Base-by-base conservation (phyloP, 768 basidiomycete genomes). In the Naganishia randhawae region DNA sequence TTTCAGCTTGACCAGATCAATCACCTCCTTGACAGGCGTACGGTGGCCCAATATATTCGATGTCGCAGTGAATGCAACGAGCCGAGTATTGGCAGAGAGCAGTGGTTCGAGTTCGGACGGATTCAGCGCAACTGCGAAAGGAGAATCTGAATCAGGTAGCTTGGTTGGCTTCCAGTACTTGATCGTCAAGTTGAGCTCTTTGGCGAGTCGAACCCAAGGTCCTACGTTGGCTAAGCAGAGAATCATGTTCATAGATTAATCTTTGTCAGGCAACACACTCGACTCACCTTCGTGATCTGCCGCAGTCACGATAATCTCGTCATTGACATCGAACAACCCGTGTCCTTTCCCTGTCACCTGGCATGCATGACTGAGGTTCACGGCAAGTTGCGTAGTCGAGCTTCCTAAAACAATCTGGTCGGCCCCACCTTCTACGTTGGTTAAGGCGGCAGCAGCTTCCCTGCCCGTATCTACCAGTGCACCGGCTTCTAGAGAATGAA, bases 251-350 rank as follows among this genome's bases (percentile, higher is more conserved):
- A 19, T 64, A 14, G n/a, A 14, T 7, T n/a, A 1, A 19, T 19
- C 16, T 8, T 22, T 42, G 33, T 51, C 25, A 13, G 22, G 10
- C 48, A 64, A 25, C 14, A 50, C 45, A 22, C 11, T n/a, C 19
- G 3, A 67, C 81, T 31, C 42, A 89, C 88, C 86, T 83, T 92
- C 89, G 71, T 92, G 90, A 74, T 91, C 90, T 1, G 65, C 57
- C 25, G 84, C 85, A 0, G 88, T 88, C n/a, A 90, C 75, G 64
- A 92, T 86, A 66, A 91, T 86, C 77, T 91, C 89, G 67, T 90
- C 89, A 3, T 85, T 87, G 0, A 80, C 69, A 39, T 83, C 74
- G 31, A 90, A 82, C 31, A 63, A 41, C 8, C 65, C 67, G 19
- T 41, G 35, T 17, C 16, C 31, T 14, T 27, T 52, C 3, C 57